Evolutionary conservation across 164 flowering plant genomes (phyloP).

Genomic region (Umbilicus rupestris): DNA sequence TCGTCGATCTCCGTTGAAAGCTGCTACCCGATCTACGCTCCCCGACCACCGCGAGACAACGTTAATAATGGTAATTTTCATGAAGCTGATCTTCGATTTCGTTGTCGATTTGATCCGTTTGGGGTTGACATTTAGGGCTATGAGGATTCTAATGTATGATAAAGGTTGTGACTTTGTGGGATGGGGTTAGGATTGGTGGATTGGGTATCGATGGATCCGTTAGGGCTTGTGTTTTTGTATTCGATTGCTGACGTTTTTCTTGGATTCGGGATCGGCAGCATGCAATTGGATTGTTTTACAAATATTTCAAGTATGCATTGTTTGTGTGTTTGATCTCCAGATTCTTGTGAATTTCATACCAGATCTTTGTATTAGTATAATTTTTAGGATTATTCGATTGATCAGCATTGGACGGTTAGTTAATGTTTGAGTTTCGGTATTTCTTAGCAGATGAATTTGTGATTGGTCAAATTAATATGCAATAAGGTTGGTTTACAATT

Average conservation of each 20-base stretch:
- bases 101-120: not conserved
- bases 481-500: too few species aligned
- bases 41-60: not conserved
- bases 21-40: not conserved
- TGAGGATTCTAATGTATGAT: not conserved
- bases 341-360: not conserved
- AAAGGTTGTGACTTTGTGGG: not conserved
- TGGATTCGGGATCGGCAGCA: too few species aligned
- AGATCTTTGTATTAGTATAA: not conserved
- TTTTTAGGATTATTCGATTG: too few species aligned
- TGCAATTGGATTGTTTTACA: too few species aligned
- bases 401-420: not conserved
- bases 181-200: not conserved
- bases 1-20: conserved; percentile 1
- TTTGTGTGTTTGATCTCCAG: not conserved
- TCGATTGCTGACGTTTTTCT: too few species aligned
- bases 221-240: not conserved
- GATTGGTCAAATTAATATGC: too few species aligned
- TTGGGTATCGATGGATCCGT: not conserved
- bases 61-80: not conserved
- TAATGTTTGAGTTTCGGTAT: too few species aligned
- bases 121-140: not conserved
- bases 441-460: too few species aligned
- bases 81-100: not conserved
- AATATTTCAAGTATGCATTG: too few species aligned